Evolutionary conservation across 306 rosid genomes (phyloP).

Genomic region (Cicer arietinum): DNA sequence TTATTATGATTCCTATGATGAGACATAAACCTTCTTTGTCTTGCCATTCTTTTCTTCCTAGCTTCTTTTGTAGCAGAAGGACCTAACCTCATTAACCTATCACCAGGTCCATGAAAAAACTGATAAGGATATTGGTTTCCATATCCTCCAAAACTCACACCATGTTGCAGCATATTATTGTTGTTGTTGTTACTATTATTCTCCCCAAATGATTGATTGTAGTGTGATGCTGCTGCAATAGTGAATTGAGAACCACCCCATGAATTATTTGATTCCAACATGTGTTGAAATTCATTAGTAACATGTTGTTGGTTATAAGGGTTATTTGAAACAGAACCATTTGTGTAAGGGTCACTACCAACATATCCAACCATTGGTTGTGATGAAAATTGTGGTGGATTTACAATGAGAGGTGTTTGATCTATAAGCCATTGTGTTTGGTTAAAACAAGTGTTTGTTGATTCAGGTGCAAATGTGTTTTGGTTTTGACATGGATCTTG

Average conservation of each 20-base stretch:
- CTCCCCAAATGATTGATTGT: conserved; percentile 58
- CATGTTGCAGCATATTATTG: conserved; percentile 28
- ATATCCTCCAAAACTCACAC: conserved; percentile 49
- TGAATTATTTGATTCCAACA: conserved; percentile 61
- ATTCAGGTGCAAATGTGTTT: conserved; percentile 43
- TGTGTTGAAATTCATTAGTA: conserved; percentile 47
- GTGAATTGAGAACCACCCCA: conserved; percentile 67
- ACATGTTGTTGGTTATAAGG: conserved; percentile 43
- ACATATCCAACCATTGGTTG: conserved; percentile 59
- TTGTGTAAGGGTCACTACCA: conserved; percentile 53
- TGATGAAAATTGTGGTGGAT: conserved; percentile 44
- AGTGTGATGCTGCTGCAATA: conserved; percentile 52
- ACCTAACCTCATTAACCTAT: conserved; percentile 65
- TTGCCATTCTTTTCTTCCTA: conserved; percentile 92
- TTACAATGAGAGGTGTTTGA: conserved; percentile 41
- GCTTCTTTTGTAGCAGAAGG: conserved; percentile 94
- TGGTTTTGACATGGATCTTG: conserved; percentile 53
- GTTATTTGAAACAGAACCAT: conserved; percentile 36
- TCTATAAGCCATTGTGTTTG: conserved; percentile 58
- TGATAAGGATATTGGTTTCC: conserved; percentile 59
- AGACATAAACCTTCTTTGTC: conserved; percentile 67
- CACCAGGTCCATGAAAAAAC: conserved; percentile 58
- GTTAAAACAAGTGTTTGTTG: conserved; percentile 46
- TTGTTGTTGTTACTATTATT: conserved; percentile 3
- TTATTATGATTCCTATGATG: conserved; percentile 58